Evolutionary conservation across 352 stramenopile genomes (phyloP).

Genomic region (Phytophthora pisi): DNA sequence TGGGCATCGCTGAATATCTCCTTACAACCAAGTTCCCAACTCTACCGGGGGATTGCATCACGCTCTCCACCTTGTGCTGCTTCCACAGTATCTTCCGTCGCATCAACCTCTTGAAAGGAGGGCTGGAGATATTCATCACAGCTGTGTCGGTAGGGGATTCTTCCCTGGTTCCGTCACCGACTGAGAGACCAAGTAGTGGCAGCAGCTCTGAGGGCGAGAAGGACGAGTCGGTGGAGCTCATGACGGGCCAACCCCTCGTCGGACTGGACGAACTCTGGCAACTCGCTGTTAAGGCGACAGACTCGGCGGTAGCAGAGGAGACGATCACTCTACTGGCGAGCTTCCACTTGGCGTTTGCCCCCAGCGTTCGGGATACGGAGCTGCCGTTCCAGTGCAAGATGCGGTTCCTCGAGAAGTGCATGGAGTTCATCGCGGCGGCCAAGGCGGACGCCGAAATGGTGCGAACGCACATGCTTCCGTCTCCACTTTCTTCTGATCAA

Average conservation of each 20-base stretch:
- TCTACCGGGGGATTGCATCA: conserved; percentile 42
- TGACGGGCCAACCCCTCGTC: conserved; percentile 44
- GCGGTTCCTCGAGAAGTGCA: conserved; percentile 68
- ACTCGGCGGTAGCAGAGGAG: conserved; percentile 63
- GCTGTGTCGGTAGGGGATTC: not conserved
- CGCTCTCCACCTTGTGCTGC: conserved; percentile 55
- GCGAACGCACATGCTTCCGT: not conserved
- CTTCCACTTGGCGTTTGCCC: conserved; percentile 63
- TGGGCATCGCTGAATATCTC: conserved; percentile 36
- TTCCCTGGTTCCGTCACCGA: conserved; percentile 15
- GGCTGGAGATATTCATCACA: conserved; percentile 39
- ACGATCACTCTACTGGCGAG: conserved; percentile 60
- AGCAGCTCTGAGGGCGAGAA: conserved; percentile 22
- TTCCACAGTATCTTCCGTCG: conserved; percentile 74
- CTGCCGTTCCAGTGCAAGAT: conserved; percentile 42
- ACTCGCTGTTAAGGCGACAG: conserved; percentile 47
- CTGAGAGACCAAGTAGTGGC: conserved; percentile 8
- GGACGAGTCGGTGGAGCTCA: conserved; percentile 37
- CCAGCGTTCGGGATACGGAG: conserved; percentile 33
- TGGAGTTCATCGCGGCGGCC: conserved; percentile 42
- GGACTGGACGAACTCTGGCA: conserved; percentile 68
- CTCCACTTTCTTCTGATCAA: not conserved
- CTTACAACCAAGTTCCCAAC: conserved; percentile 51
- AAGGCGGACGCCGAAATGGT: conserved; percentile 30
- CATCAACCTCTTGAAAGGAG: conserved; percentile 54